Evolutionary conservation across 31 red algal species (phyloP), one percentile per base, ranked within the genome.

Genomic region (Asparagopsis taxiformis): DNA sequence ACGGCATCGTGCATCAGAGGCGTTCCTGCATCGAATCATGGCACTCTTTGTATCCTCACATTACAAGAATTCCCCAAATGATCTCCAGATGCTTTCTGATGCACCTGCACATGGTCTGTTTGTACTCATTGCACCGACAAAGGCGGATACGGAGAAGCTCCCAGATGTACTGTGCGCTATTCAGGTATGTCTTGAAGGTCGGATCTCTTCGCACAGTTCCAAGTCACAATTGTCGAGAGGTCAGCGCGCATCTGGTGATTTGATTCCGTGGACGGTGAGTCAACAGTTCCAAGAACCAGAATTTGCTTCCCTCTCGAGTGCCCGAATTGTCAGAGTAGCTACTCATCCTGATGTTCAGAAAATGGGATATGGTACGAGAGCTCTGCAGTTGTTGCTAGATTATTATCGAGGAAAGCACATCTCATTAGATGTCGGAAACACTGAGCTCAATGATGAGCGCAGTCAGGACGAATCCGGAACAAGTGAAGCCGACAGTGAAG

Each of bases 41-140:
- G 90, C 85, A 13, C 78, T 98, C 13, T 98, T 94, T 63, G 86
- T 94, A 26, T 62, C 79, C 3, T 84, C 81, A 37, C 95, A 98
- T 55, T 98, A 98, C 65, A 98, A 98, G 48, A 98, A 98, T 74
- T 86, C 95, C 1, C 95, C 95, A 31, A 94, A 94, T 39, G 95
- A 98, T 62, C 70, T 98, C 62, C 90, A 91, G 62, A 85, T 98
- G 85, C 73, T 94, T 26, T 83, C 82, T 13, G 95, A 98, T 63
- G 95, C 95, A n/a, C 89, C 95, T 13, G 90, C 85, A 0, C 95
- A 98, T 66, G 79, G 61, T 28, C 52, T 98, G 36, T 98, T 85
- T 73, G 90, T 93, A 11, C 59, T 98, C 30, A 71, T 98, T 2
- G 90, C 72, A 30, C 95, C 95, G 2, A 74, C 82, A 34, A 31